phyloP scores from a whole-genome alignment of 768 basidiomycete genomes.

The Trametes cinnabarina region DNA sequence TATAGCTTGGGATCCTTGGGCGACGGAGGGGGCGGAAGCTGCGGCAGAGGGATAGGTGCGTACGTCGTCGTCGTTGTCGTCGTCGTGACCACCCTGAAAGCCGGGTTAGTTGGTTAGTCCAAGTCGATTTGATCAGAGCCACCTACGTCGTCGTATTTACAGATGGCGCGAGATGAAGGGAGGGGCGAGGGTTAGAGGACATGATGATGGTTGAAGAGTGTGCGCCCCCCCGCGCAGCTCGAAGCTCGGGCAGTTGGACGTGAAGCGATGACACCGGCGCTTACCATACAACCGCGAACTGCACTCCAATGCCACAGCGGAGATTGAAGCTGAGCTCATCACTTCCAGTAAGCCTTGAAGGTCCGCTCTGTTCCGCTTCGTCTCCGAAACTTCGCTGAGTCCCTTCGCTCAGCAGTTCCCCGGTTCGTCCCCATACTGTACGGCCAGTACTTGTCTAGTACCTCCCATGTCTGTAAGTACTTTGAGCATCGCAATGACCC shows the following conservation, averaged over 20 bases:
- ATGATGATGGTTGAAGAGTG: constrained; percentile 42
- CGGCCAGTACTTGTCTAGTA: too few species aligned
- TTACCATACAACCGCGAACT: constrained; percentile 5
- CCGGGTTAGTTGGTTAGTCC: background rate
- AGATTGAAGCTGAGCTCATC: constrained; percentile 7
- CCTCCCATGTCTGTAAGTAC: too few species aligned
- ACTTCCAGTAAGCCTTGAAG: background rate
- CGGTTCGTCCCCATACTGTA: too few species aligned
- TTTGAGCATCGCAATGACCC: too few species aligned
- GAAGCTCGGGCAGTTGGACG: constrained; percentile 19
- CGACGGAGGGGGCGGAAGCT: constrained; percentile 64
- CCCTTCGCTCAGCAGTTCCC: too few species aligned
- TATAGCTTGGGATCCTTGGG: constrained; percentile 80
- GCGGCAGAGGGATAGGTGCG: constrained; percentile 80
- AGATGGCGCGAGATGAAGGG: constrained; percentile 72
- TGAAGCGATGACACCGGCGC: constrained; percentile 18
- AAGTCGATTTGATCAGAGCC: background rate
- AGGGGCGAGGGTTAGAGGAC: constrained; percentile 63
- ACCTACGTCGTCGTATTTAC: constrained; percentile 83
- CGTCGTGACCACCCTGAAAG: constrained; percentile 78
- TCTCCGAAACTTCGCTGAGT: background rate
- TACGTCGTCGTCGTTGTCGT: constrained; percentile 89
- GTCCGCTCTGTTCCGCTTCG: background rate
- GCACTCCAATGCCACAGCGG: constrained; percentile 18
- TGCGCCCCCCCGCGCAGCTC: constrained; percentile 21